Evolutionary conservation across 1,284 basidiomycete genomes (phyloP), one percentile per base, ranked within the genome.

Genomic region (Rhizoctonia solani): DNA sequence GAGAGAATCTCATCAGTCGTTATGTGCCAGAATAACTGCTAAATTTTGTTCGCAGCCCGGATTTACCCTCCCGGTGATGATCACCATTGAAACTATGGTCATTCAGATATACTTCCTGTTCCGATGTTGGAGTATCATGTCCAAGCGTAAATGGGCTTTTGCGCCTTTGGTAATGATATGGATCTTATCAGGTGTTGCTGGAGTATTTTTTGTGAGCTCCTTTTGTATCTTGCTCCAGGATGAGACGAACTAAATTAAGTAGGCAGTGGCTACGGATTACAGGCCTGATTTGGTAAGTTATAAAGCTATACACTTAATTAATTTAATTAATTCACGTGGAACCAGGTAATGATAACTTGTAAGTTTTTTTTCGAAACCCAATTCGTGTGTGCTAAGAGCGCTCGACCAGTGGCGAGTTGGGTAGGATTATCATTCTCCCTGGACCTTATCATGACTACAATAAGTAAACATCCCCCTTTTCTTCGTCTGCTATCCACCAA

Each of bases 11-110:
- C n/a, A n/a, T n/a, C 37, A 39, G 9, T 9, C 44, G 9, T 11
- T 6, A 9, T 46, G 9, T 46, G 44, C 21, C 44, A 6, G n/a
- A 46, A 6, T 21, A 6, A 21, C 44, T 11, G 21, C n/a, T 19
- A 21, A 11, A 6, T 46, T 21, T 46, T 6, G 21, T 39, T 39
- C 9, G 8, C 21, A 46, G 44, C 21, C 8, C 8, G 21, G 11
- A 5, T 14, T 46, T 9, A 19, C 21, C 19, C 44, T 46, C n/a
- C 44, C 44, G 11, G 5, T 46, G 13, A 9, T 46, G 44, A 19
- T 46, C 6, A 46, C 44, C 6, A 6, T 46, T 1, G 95, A 97
- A 69, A 78, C 85, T 0, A 89, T 95, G 71, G 87, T 97, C 73
- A 95, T 97, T 65, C 88, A 92, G 72, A 87, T 88, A 19, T 46